phyloP scores from a whole-genome alignment of 2,329 filamentous ascomycete genomes.

The Ophiostoma sp. region DNA sequence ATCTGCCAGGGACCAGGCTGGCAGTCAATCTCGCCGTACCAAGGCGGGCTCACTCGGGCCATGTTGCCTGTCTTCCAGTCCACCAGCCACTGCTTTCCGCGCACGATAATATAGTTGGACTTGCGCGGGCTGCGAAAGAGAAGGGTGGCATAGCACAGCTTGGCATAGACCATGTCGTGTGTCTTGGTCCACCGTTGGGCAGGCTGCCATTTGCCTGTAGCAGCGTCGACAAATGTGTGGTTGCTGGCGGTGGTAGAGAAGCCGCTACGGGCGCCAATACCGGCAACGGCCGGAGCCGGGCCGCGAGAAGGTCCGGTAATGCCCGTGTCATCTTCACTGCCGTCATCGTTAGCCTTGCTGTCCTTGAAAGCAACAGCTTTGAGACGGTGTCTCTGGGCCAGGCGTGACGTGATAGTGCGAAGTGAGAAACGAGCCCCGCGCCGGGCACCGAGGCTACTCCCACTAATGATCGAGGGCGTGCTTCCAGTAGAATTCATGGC shows the following conservation, averaged over 20 bases:
- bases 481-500: constrained; percentile 11
- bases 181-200: constrained; percentile 50
- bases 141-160: constrained; percentile 55
- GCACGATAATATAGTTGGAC: constrained; percentile 52
- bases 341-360: constrained; percentile 2
- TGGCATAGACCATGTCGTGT: constrained; percentile 56
- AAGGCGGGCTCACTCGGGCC: constrained; percentile 49
- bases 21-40: constrained; percentile 48
- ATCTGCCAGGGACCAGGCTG: constrained; percentile 47
- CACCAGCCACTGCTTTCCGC: constrained; percentile 54
- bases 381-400: constrained; percentile 6
- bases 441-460: not conserved
- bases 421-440: constrained; percentile 20
- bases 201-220: constrained; percentile 53
- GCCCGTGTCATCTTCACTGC: not conserved
- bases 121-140: constrained; percentile 54
- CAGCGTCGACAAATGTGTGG: constrained; percentile 40
- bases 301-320: not conserved
- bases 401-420: constrained; percentile 17
- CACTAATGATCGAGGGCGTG: not conserved
- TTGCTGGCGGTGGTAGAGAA: constrained; percentile 31
- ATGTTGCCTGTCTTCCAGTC: constrained; percentile 55
- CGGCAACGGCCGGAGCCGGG: not conserved
- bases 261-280: constrained; percentile 1
- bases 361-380: not conserved